A percentile compares a stretch with the other conserved stretches of the same genome.
Conservation (phyloP, 371 early-diverging fungal genomes). For the Zychaea mexicana region DNA sequence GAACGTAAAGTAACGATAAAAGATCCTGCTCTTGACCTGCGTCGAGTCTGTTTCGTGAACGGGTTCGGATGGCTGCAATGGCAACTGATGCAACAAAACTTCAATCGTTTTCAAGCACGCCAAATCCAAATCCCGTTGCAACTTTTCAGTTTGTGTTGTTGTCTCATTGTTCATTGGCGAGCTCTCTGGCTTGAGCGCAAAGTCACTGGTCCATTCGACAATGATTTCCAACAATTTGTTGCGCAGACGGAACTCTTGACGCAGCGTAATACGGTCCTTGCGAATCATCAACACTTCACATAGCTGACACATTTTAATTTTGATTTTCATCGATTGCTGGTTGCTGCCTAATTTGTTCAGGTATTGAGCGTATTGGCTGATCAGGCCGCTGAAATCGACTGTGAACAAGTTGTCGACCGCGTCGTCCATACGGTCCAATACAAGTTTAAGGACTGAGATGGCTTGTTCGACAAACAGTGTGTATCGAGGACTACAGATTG, state of each 20-base stretch:
- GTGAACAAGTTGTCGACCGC: constrained; percentile 68
- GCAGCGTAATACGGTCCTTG: constrained; percentile 76
- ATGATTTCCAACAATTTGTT: constrained; percentile 82
- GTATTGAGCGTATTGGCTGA: constrained; percentile 80
- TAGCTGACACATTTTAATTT: constrained; percentile 85
- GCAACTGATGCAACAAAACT: constrained; percentile 77
- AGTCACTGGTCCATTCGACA: constrained; percentile 90
- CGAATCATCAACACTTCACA: constrained; percentile 82
- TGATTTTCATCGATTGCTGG: constrained; percentile 72
- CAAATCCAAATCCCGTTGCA: constrained; percentile 80
- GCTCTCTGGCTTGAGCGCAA: constrained; percentile 50
- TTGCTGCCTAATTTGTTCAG: constrained; percentile 73
- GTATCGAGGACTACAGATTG: constrained; percentile 75
- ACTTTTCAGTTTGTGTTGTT: constrained; percentile 53
- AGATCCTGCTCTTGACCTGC: constrained; percentile 76
- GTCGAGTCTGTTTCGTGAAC: constrained; percentile 65
- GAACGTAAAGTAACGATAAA: constrained; percentile 87
- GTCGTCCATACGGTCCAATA: constrained; percentile 81
- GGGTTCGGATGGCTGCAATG: constrained; percentile 78
- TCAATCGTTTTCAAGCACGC: constrained; percentile 87
- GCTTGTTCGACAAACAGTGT: constrained; percentile 90
- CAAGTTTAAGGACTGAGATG: constrained; percentile 82
- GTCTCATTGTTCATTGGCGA: constrained; percentile 38
- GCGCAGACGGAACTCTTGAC: constrained; percentile 87
- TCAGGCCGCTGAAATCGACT: constrained; percentile 81